phyloP scores from a whole-genome alignment of 2,329 filamentous ascomycete species.

The Talaromyces sp. region DNA sequence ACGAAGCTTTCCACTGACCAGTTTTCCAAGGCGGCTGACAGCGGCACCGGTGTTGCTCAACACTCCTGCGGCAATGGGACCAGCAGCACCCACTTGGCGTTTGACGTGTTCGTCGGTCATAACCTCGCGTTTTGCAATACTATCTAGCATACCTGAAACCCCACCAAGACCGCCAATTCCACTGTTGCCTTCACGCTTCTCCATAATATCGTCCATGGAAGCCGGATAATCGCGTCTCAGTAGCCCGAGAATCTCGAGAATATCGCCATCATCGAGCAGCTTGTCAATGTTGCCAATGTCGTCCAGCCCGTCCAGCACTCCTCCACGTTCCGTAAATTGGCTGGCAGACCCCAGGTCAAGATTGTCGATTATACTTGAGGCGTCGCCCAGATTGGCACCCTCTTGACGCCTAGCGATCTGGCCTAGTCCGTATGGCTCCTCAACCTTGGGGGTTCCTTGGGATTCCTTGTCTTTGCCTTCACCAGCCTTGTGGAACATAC shows the following conservation, averaged over 20 bases:
- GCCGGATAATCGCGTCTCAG: background rate
- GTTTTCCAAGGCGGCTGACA: background rate
- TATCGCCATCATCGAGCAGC: background rate
- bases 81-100: background rate
- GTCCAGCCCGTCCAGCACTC: background rate
- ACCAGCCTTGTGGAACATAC: background rate
- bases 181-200: background rate
- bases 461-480: background rate
- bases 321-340: background rate
- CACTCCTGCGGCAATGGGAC: background rate
- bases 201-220: background rate
- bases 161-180: background rate
- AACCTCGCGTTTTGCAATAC: background rate
- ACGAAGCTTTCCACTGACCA: constrained; percentile 1
- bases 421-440: background rate
- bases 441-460: background rate
- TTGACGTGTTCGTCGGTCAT: background rate
- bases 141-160: background rate
- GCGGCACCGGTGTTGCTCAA: constrained; percentile 4
- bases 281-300: background rate
- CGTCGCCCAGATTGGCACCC: background rate
- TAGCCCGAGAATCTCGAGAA: background rate
- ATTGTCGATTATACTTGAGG: too few species aligned
- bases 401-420: background rate
- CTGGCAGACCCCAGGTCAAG: too few species aligned